Percentiles rank a stretch among this genome's conserved stretches.
Conservation (phyloP, 169 alveolate genomes). For the Plasmodium cynomolgi region DNA sequence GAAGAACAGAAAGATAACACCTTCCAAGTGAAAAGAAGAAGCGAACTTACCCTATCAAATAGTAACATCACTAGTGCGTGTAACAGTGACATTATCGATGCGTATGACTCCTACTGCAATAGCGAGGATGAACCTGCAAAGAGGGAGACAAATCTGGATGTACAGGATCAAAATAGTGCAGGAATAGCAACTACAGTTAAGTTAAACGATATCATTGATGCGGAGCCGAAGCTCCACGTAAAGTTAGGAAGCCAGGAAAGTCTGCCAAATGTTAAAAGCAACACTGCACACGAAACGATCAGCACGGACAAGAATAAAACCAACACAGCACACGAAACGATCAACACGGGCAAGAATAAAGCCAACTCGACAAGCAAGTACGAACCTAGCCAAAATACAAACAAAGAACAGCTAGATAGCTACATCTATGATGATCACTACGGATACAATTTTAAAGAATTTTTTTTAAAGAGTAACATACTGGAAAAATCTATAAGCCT, state of each 20-base stretch:
- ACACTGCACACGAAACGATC: not conserved
- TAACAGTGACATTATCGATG: not conserved
- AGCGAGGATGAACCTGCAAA: not conserved
- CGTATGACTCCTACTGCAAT: not conserved
- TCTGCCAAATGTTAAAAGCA: not conserved
- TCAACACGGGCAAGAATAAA: not conserved
- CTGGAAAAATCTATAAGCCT: slow-evolving; percentile 62
- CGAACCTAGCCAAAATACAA: not conserved
- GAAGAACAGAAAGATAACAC: not conserved
- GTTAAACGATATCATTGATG: not conserved
- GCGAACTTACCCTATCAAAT: not conserved
- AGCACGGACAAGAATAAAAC: not conserved
- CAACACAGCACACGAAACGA: not conserved
- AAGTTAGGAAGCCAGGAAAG: not conserved
- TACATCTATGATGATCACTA: slow-evolving; percentile 55
- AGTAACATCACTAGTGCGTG: not conserved
- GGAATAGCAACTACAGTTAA: not conserved
- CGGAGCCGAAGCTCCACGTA: not conserved
- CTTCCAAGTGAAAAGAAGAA: not conserved
- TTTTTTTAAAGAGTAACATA: slow-evolving; percentile 57
- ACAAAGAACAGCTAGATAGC: not conserved
- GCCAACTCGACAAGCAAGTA: not conserved
- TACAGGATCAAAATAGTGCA: not conserved
- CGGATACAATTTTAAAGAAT: slow-evolving; percentile 64
- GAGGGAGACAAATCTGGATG: not conserved